Base-by-base conservation (phyloP, 164 flowering plant species). In the Vitis cinerea region DNA sequence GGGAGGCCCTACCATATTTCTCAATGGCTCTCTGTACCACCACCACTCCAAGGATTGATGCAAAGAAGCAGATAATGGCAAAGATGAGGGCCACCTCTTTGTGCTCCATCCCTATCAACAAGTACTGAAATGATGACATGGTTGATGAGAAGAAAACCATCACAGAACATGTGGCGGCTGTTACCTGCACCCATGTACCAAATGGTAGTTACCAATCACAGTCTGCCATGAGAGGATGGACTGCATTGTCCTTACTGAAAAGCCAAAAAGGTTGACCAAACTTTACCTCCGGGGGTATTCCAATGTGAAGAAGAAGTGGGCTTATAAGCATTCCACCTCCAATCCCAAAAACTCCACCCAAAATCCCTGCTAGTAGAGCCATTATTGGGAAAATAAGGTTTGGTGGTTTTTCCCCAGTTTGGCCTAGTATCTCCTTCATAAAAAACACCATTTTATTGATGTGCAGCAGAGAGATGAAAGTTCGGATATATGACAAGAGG, bases 301-400 rank as follows among this genome's bases (percentile, higher is more conserved):
- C 95, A 27, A 88, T 64, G 27, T 90, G 89, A 49, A 90, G 89
- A 68, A 90, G 92, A 75, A 88, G 82, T 15, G 95, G 95, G 75
- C 88, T 90, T 29, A 88, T 84, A 9, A 88, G 89, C 92, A 88
- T 90, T 48, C 95, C 95, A 29, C 95, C 95, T 31, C 92, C 95
- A 59, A 90, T 85, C 15, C 95, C 92, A 70, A 88, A 88, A 55
- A 85, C 73, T 31, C 94, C 94, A 16, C 94, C 90, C 65, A 90
- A 71, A 14, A 72, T 48, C 59, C 95, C 95, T 1, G 95, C 92
- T 59, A 83, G 59, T 8, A 88, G 74, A 9, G 92, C 90, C 87
- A 86, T 82, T 50, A 79, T 1, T 16, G 92, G 95, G 72, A 90
- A 88, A 1, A 77, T 50, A 31, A 81, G 66, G 58, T 71, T 68